Conservation (phyloP, 257 asterid genomes). For the Cinchona pubescens region DNA sequence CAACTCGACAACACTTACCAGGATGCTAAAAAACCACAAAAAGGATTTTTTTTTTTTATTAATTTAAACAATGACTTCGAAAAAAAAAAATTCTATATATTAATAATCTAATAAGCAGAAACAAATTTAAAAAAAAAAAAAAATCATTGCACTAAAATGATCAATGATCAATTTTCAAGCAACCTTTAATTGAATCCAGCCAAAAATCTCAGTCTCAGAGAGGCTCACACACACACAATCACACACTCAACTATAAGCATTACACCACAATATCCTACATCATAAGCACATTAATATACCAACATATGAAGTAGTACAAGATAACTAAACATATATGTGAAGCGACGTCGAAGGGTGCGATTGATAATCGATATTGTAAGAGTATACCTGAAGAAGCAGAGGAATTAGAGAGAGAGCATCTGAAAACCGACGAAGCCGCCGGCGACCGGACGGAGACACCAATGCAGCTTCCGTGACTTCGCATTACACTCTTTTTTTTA, state of each 20-base stretch:
- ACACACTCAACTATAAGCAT: not conserved
- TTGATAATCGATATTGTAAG: not conserved
- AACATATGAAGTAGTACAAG: not conserved
- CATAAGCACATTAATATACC: not conserved
- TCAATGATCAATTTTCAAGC: too few relatives aligned
- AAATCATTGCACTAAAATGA: too few relatives aligned
- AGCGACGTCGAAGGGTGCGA: not conserved
- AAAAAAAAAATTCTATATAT: not conserved
- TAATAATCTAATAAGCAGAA: not conserved
- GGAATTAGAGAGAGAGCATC: constrained; percentile 21
- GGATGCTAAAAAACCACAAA: not conserved
- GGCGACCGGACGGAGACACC: constrained; percentile 19
- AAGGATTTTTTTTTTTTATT: not conserved
- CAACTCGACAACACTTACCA: not conserved
- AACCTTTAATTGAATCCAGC: not conserved
- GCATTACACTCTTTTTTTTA: not conserved
- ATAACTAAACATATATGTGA: not conserved
- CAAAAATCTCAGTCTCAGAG: not conserved
- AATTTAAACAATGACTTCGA: not conserved
- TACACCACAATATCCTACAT: not conserved
- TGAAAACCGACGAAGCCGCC: constrained; percentile 13
- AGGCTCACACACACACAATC: too few relatives aligned
- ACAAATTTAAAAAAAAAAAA: not conserved
- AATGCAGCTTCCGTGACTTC: constrained; percentile 27
- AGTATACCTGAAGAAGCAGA: constrained; percentile 14